Evolutionary conservation across 768 basidiomycete genomes (phyloP).

Genomic region (Psilocybe cubensis): DNA sequence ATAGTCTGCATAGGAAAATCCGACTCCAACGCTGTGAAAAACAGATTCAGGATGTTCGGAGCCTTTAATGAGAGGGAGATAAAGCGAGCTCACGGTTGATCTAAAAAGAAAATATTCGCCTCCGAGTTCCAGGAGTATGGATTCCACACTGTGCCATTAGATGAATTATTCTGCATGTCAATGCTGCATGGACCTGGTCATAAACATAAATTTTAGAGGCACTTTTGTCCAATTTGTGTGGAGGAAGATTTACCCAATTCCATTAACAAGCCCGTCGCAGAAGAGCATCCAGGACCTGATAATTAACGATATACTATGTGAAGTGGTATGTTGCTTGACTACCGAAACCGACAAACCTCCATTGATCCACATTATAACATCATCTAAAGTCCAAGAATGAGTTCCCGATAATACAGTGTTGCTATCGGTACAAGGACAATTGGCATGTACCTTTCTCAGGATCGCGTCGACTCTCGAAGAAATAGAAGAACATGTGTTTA

Average conservation of each 20-base stretch:
- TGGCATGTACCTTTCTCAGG: slow-evolving; percentile 50
- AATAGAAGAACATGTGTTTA: slow-evolving; percentile 73
- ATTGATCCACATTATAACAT: slow-evolving; percentile 75
- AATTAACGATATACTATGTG: background rate
- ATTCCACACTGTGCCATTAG: slow-evolving; percentile 66
- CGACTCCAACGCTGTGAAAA: slow-evolving; percentile 59
- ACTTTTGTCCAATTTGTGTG: background rate
- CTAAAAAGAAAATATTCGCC: slow-evolving; percentile 73
- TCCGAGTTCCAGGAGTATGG: slow-evolving; percentile 68
- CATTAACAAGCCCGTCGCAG: slow-evolving; percentile 68
- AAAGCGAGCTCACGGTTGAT: slow-evolving; percentile 52
- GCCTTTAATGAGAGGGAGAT: background rate
- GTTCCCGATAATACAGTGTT: slow-evolving; percentile 1
- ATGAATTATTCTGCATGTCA: slow-evolving; percentile 55
- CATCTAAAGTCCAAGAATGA: slow-evolving; percentile 40
- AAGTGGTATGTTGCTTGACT: slow-evolving; percentile 7
- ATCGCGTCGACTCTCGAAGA: slow-evolving; percentile 69
- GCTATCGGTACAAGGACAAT: slow-evolving; percentile 24
- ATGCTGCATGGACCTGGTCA: slow-evolving; percentile 47
- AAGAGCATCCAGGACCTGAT: slow-evolving; percentile 59
- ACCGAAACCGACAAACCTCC: slow-evolving; percentile 43
- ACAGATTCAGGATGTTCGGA: background rate
- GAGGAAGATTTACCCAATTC: slow-evolving; percentile 53
- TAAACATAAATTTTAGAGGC: background rate
- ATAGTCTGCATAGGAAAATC: slow-evolving; percentile 72